Conservation (phyloP, 768 basidiomycete species). For the Auricularia auricula-judae region DNA sequence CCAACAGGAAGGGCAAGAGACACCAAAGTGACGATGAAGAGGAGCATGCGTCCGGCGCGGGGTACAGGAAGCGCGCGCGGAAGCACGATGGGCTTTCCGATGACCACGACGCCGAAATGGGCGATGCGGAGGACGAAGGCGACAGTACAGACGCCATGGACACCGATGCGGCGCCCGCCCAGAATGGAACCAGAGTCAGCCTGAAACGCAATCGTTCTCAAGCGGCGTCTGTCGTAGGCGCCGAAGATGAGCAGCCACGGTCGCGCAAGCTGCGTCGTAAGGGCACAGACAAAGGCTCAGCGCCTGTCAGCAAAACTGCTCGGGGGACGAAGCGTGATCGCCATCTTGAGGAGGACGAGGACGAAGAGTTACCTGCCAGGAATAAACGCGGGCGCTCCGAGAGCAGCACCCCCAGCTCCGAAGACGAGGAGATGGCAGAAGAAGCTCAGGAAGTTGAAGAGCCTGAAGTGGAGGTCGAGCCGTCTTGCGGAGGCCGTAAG, state of each 20-base stretch:
- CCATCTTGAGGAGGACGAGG: neutral
- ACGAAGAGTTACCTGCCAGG: neutral
- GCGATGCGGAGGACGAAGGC: slow-evolving; percentile 29
- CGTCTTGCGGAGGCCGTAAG: slow-evolving; percentile 42
- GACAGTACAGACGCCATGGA: slow-evolving; percentile 32
- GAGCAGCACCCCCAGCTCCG: neutral
- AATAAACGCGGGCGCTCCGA: neutral
- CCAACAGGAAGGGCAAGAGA: slow-evolving; percentile 12
- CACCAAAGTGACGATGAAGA: slow-evolving; percentile 21
- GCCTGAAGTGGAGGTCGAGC: slow-evolving; percentile 35
- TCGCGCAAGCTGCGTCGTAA: neutral
- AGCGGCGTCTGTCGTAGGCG: slow-evolving; percentile 60
- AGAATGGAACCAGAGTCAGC: slow-evolving; percentile 36
- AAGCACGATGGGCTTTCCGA: slow-evolving; percentile 47
- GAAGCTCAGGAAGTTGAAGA: slow-evolving; percentile 19
- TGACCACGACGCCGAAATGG: slow-evolving; percentile 39
- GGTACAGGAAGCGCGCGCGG: slow-evolving; percentile 17
- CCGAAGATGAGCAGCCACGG: slow-evolving; percentile 34
- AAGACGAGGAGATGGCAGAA: neutral
- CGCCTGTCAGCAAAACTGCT: neutral
- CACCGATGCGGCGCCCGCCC: slow-evolving; percentile 26
- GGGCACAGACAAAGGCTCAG: neutral
- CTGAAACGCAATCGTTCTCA: slow-evolving; percentile 64
- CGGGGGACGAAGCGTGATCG: neutral
- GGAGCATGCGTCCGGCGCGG: slow-evolving; percentile 27